These are phyloP conservation scores for Boletus sp. DNA, from an alignment of 768 basidiomycete genomes.

Conservation along the genomic window DNA sequence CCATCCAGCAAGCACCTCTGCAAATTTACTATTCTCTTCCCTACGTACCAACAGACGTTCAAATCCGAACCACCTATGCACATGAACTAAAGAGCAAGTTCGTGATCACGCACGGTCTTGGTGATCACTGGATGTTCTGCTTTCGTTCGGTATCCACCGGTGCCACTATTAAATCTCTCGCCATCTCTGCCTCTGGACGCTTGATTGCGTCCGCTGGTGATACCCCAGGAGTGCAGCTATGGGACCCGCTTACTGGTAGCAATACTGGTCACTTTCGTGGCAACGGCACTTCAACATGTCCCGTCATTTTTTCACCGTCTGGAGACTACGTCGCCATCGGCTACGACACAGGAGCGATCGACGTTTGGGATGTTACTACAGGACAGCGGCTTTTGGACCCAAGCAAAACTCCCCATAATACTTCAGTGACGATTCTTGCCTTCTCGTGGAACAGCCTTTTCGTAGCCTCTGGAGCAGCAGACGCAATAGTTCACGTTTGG, in stretches of 20 bases:
- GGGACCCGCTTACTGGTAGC: constrained; percentile 16
- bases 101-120: constrained; percentile 5
- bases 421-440: constrained; percentile 7
- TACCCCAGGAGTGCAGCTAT: constrained; percentile 38
- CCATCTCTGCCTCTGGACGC: constrained; percentile 16
- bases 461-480: constrained; percentile 15
- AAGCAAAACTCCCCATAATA: not conserved
- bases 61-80: constrained; percentile 12
- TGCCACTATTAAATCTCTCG: constrained; percentile 11
- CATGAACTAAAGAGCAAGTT: constrained; percentile 12
- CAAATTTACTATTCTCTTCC: constrained; percentile 19
- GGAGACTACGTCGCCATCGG: constrained; percentile 16
- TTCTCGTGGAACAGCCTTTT: constrained; percentile 11
- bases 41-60: constrained; percentile 1
- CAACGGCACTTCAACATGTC: constrained; percentile 7
- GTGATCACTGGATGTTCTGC: constrained; percentile 14
- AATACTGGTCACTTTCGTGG: constrained; percentile 14
- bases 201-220: constrained; percentile 18
- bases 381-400: constrained; percentile 11
- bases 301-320: constrained; percentile 16
- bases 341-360: constrained; percentile 9
- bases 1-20: constrained; percentile 17
- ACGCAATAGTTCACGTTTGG: constrained; percentile 19
- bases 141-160: constrained; percentile 13
- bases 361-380: constrained; percentile 20